A percentile compares a stretch with the other conserved stretches of the same genome.
These are phyloP conservation scores for Neurospora sp. DNA, from an alignment of 495 filamentous ascomycete species.

Conservation along the genomic window DNA sequence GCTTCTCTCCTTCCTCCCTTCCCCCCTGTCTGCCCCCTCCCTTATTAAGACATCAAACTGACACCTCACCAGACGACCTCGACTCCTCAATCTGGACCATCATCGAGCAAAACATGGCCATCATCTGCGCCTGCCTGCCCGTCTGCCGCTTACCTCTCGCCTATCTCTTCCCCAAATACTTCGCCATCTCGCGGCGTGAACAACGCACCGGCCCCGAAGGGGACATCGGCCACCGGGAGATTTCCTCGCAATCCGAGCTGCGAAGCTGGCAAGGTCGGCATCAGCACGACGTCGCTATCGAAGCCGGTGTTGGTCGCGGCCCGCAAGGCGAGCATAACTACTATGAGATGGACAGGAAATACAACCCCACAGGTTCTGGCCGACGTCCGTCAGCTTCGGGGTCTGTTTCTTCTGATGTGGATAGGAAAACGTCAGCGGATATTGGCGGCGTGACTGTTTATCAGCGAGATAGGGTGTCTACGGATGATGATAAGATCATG, in stretches of 20 bases:
- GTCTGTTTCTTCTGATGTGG: background rate
- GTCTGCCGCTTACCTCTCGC: conserved; percentile 23
- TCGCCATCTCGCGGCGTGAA: conserved; percentile 8
- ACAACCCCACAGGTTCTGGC: background rate
- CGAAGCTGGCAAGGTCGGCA: background rate
- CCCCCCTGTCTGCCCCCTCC: background rate
- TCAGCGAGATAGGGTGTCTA: background rate
- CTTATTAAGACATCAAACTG: background rate
- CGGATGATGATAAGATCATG: background rate
- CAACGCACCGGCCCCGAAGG: background rate
- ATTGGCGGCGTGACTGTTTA: background rate
- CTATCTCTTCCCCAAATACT: conserved; percentile 12
- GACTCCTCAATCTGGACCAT: conserved; percentile 36
- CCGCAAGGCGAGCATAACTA: too few species aligned
- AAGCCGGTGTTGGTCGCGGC: background rate
- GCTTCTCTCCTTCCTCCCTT: background rate
- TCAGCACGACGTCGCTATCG: background rate
- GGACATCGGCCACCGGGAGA: background rate
- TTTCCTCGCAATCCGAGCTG: background rate
- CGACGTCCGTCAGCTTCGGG: background rate
- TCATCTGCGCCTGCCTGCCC: conserved; percentile 40
- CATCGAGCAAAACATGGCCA: conserved; percentile 34
- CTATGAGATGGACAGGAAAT: conserved; percentile 1
- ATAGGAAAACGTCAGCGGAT: background rate
- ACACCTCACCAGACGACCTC: conserved; percentile 14